Evolutionary conservation across 495 filamentous ascomycete genomes (phyloP), one percentile per base, ranked within the genome.

Genomic region (Clohesyomyces aquaticus): DNA sequence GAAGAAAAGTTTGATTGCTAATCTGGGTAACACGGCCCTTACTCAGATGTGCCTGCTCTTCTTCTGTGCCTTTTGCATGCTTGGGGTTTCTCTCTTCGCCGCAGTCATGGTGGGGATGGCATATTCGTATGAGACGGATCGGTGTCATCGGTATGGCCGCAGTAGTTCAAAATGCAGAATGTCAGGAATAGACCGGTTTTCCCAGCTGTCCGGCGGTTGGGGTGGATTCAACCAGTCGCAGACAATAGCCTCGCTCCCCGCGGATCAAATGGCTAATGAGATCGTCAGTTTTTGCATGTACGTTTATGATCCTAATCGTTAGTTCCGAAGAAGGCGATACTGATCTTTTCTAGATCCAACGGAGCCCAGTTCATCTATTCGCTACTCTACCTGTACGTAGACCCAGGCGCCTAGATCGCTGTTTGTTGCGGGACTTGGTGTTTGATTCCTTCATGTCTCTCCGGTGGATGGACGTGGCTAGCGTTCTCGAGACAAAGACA

Each of bases 351-450:
- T 18, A 55, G 52, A 35, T 59, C 59, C 35, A 68, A 68, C 59
- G 65, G 65, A 18, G 65, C 65, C 18, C 65, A 68, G 28, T 68
- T 68, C 42, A 63, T 68, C 26, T 68, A 55, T 28, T 63, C 65
- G 11, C 65, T 68, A 1, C 60, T 68, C 4, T 68, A 68, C 32
- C n/a, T n/a, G n/a, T n/a, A n/a, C n/a, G n/a, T n/a, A n/a, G n/a
- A n/a, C n/a, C n/a, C n/a, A n/a, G n/a, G n/a, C n/a, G n/a, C n/a
- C n/a, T n/a, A n/a, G n/a, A n/a, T n/a, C n/a, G n/a, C n/a, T n/a
- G n/a, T n/a, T n/a, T n/a, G n/a, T n/a, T n/a, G n/a, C n/a, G n/a
- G n/a, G n/a, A n/a, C n/a, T n/a, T n/a, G n/a, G n/a, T n/a, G n/a
- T n/a, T n/a, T n/a, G n/a, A n/a, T n/a, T n/a, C n/a, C n/a, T n/a